Base-by-base conservation (phyloP, 352 stramenopile species). In the Phytophthora palmivora region DNA sequence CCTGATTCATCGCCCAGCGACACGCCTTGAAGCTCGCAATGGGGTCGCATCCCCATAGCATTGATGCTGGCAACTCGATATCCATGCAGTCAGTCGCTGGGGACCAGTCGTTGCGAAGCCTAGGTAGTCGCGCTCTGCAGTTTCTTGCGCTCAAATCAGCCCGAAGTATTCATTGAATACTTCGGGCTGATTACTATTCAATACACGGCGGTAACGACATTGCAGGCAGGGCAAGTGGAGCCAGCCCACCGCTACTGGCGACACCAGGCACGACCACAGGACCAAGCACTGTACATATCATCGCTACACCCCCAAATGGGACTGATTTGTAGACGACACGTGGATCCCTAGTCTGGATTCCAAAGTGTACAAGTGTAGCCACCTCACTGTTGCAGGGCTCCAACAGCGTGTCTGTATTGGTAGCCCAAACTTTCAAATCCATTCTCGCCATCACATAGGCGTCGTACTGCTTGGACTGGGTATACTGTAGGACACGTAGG, bases 401-500 rank as follows among this genome's bases (percentile, higher is more conserved):
- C 26, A 57, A 43, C 56, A 24, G 43, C 58, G 50, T 63, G 51
- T 62, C 43, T 52, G 19, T 47, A 8, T 10, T 22, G 22, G 19
- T 22, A 36, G 22, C 21, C 52, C 43, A 67, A 66, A 67, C 43
- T 61, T 66, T 67, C 51, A 58, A 63, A 68, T 68, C 51, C n/a
- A 11, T 43, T 33, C 16, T 32, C 26, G 37, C 45, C 36, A 41
- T 50, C 15, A 14, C 12, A 28, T 6, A 28, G 24, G 6, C 24
- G 24, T n/a, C n/a, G n/a, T n/a, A n/a, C n/a, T n/a, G n/a, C n/a
- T n/a, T n/a, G n/a, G n/a, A n/a, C n/a, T n/a, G n/a, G n/a, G n/a
- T n/a, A n/a, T n/a, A n/a, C n/a, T n/a, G n/a, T n/a, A 28, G 24
- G 24, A 28, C 24, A 28, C 24, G 24, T 28, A 28, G 24, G 24